phyloP scores from a whole-genome alignment of 805 yeast species.

The Spathaspora gorwiae region DNA sequence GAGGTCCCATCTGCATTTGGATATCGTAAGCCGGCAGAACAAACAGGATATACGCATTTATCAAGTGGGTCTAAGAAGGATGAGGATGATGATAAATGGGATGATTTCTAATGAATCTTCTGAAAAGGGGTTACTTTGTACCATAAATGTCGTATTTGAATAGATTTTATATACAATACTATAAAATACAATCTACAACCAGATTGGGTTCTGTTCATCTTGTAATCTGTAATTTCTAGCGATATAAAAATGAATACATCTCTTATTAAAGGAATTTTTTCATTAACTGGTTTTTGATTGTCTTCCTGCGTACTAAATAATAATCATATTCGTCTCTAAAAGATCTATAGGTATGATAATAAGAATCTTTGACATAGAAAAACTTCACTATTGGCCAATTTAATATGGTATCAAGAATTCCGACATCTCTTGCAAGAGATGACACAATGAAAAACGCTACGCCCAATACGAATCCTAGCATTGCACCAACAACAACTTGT shows the following conservation, averaged over 20 bases:
- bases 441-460: slow-evolving; percentile 50
- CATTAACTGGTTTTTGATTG: background rate
- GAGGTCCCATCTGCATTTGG: slow-evolving; percentile 67
- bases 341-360: slow-evolving; percentile 43
- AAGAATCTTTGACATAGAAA: slow-evolving; percentile 59
- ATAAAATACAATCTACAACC: too few relatives aligned
- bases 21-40: slow-evolving; percentile 49
- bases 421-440: slow-evolving; percentile 57
- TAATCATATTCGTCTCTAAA: slow-evolving; percentile 44
- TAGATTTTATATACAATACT: too few relatives aligned
- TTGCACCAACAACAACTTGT: slow-evolving; percentile 73
- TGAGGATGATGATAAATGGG: slow-evolving; percentile 63
- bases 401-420: slow-evolving; percentile 63
- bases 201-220: too few relatives aligned
- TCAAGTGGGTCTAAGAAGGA: slow-evolving; percentile 39
- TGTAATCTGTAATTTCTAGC: too few relatives aligned
- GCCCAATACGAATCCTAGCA: slow-evolving; percentile 61
- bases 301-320: slow-evolving; percentile 8
- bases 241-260: too few relatives aligned
- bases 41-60: slow-evolving; percentile 53
- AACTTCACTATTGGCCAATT: slow-evolving; percentile 49
- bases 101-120: slow-evolving; percentile 43
- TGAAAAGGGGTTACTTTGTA: background rate
- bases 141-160: background rate
- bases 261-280: background rate